These are phyloP conservation scores for Pinguiococcus pyrenoidosus DNA, from an alignment of 108 stramenopile genomes.

Conservation along the genomic window DNA sequence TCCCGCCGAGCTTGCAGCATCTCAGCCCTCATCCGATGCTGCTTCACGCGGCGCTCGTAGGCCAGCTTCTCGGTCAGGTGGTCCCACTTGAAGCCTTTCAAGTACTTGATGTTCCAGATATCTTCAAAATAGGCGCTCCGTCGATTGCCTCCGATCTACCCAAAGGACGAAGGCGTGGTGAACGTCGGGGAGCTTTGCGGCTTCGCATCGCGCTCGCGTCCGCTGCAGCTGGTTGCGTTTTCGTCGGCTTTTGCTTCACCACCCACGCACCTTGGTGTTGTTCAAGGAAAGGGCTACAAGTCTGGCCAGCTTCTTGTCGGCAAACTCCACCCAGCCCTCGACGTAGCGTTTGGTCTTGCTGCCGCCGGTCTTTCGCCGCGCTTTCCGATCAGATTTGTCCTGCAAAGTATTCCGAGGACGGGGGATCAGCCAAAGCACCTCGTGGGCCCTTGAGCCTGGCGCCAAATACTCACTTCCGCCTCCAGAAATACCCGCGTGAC, in stretches of 20 bases:
- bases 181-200: too few species aligned
- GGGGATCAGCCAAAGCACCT: not conserved
- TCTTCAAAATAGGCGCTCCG: slow-evolving; percentile 45
- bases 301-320: slow-evolving; percentile 68
- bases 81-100: slow-evolving; percentile 83
- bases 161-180: too few species aligned
- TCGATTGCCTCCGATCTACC: slow-evolving; percentile 40
- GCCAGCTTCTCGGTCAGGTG: slow-evolving; percentile 93
- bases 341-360: slow-evolving; percentile 65
- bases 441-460: not conserved
- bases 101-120: slow-evolving; percentile 88
- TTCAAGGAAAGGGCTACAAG: slow-evolving; percentile 62
- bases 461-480: slow-evolving; percentile 49
- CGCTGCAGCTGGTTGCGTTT: too few species aligned
- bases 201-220: too few species aligned
- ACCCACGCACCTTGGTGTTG: slow-evolving; percentile 42
- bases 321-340: slow-evolving; percentile 95
- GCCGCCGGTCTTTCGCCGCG: slow-evolving; percentile 51
- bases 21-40: slow-evolving; percentile 71
- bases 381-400: slow-evolving; percentile 56
- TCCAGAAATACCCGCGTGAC: slow-evolving; percentile 80
- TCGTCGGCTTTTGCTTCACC: too few species aligned
- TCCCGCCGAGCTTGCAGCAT: slow-evolving; percentile 73
- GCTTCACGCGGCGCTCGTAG: slow-evolving; percentile 78
- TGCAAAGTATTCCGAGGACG: too few species aligned